phyloP scores from a whole-genome alignment of 2,329 filamentous ascomycete genomes.

The Alternaria sp. region DNA sequence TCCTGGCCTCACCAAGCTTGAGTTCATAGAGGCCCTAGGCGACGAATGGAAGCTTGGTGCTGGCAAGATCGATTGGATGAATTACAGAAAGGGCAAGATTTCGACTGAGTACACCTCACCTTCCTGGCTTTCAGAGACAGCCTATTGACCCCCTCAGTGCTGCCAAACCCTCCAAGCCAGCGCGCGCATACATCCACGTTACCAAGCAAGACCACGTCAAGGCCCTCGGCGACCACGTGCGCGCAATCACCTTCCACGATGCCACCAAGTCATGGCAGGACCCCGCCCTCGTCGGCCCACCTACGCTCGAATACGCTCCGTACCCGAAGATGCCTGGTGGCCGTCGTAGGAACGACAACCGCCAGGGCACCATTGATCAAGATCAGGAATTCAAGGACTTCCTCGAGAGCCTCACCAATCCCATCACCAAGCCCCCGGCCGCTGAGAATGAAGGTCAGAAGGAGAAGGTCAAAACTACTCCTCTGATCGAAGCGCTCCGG shows the following conservation, averaged over 20 bases:
- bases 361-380: constrained; percentile 94
- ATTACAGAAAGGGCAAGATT: constrained; percentile 75
- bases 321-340: constrained; percentile 82
- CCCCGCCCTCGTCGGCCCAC: constrained; percentile 76
- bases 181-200: constrained; percentile 83
- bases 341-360: constrained; percentile 77
- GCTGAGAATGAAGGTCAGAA: constrained; percentile 61
- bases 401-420: constrained; percentile 83
- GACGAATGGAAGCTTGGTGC: constrained; percentile 81
- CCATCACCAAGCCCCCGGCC: constrained; percentile 61
- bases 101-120: constrained; percentile 74
- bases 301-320: constrained; percentile 79
- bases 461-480: constrained; percentile 78
- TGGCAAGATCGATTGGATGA: constrained; percentile 84
- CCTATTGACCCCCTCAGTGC: constrained; percentile 19
- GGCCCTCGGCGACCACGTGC: constrained; percentile 73
- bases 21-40: constrained; percentile 76
- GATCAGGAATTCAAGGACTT: constrained; percentile 96
- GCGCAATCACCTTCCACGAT: constrained; percentile 76
- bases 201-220: constrained; percentile 72
- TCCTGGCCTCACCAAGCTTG: constrained; percentile 79
- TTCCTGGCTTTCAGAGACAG: background rate
- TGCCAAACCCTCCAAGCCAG: constrained; percentile 83
- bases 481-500: constrained; percentile 85
- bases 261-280: constrained; percentile 77